A percentile compares a stretch with the other conserved stretches of the same genome.
phyloP scores from a whole-genome alignment of 129 eudicot genomes.

The Artemisia tridentata region DNA sequence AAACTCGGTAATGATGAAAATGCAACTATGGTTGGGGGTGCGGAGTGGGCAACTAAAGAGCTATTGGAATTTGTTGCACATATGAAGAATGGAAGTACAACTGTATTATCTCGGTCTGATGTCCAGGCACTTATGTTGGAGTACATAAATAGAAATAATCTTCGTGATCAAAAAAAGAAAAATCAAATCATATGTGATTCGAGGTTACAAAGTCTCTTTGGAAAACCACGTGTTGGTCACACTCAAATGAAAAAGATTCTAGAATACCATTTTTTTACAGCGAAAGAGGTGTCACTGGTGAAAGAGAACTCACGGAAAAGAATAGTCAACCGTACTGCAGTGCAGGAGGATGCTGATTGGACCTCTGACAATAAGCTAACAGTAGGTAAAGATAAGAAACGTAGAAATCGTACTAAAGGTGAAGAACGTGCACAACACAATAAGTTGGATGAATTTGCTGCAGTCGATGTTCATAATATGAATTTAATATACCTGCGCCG shows the following conservation, averaged over 20 bases:
- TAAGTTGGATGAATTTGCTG: constrained; percentile 79
- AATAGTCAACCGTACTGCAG: constrained; percentile 34
- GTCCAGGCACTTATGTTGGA: constrained; percentile 75
- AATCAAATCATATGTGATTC: constrained; percentile 82
- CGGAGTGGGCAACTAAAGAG: constrained; percentile 83
- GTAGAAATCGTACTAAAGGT: constrained; percentile 48
- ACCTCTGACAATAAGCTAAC: constrained; percentile 27
- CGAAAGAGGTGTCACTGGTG: constrained; percentile 45
- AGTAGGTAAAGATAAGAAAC: constrained; percentile 49
- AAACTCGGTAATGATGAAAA: constrained; percentile 15
- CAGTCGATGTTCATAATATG: constrained; percentile 82
- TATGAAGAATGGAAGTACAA: constrained; percentile 69
- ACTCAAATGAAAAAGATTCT: constrained; percentile 86
- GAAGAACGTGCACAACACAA: constrained; percentile 52
- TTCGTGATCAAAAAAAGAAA: constrained; percentile 65
- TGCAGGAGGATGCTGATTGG: constrained; percentile 44
- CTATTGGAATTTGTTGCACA: constrained; percentile 83
- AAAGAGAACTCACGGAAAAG: constrained; percentile 50
- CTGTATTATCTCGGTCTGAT: constrained; percentile 68
- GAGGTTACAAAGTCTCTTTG: constrained; percentile 64
- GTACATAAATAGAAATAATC: constrained; percentile 70
- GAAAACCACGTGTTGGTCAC: constrained; percentile 65
- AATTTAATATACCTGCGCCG: constrained; percentile 76
- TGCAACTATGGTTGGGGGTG: constrained; percentile 18
- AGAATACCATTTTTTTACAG: constrained; percentile 48